phyloP scores from a whole-genome alignment of 306 rosid genomes.

The Fagus crenata region DNA sequence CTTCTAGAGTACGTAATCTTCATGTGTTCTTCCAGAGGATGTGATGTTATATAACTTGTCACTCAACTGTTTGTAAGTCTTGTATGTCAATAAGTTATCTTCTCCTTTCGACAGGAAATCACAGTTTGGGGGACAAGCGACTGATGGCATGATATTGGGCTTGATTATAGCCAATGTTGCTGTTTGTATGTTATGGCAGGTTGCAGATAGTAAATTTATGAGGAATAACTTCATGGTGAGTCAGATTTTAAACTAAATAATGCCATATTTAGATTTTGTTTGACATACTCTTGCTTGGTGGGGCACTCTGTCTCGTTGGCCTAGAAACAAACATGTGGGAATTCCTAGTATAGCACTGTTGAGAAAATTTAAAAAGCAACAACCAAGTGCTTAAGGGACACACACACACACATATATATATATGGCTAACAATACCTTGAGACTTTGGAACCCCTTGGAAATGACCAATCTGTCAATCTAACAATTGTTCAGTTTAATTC shows the following conservation, averaged over 20 bases:
- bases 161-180: constrained; percentile 78
- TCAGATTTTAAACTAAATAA: constrained; percentile 31
- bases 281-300: constrained; percentile 23
- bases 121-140: constrained; percentile 45
- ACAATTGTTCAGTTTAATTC: constrained; percentile 23
- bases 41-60: background rate
- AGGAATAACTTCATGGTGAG: constrained; percentile 70
- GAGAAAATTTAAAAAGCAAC: too few relatives aligned
- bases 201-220: constrained; percentile 59
- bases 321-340: constrained; percentile 4
- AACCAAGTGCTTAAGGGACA: too few relatives aligned
- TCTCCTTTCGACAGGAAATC: constrained; percentile 57
- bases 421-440: too few relatives aligned
- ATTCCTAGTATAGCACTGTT: background rate
- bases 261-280: constrained; percentile 18
- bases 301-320: constrained; percentile 11
- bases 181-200: constrained; percentile 65
- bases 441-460: constrained; percentile 8
- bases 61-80: constrained; percentile 13
- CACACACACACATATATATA: too few relatives aligned
- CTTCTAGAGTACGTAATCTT: too few relatives aligned
- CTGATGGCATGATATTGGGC: constrained; percentile 52
- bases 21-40: background rate
- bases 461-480: constrained; percentile 17
- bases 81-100: constrained; percentile 27